These are phyloP conservation scores for Canna indica DNA, from an alignment of 176 grass and related monocot species.

Conservation along the genomic window DNA sequence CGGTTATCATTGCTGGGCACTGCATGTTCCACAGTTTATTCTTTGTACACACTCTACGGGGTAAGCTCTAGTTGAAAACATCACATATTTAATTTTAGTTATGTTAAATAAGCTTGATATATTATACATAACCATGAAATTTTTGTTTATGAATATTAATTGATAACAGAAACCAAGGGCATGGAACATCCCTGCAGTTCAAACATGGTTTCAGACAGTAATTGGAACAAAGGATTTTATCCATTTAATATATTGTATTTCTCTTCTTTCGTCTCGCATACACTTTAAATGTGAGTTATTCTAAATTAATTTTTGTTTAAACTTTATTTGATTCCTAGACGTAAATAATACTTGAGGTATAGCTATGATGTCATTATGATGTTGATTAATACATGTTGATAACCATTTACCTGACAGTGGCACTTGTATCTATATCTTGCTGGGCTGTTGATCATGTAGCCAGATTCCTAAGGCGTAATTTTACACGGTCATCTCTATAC, in stretches of 20 bases:
- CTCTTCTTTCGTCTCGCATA: constrained; percentile 69
- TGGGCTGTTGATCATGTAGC: constrained; percentile 80
- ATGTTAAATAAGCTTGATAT: background rate
- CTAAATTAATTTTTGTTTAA: background rate
- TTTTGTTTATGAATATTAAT: constrained; percentile 8
- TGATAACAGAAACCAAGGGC: constrained; percentile 65
- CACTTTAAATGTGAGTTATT: constrained; percentile 78
- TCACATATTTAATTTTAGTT: constrained; percentile 5
- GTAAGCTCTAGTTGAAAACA: constrained; percentile 30
- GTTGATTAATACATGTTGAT: background rate
- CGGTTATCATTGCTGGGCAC: constrained; percentile 83
- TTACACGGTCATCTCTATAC: constrained; percentile 59
- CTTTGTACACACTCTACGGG: constrained; percentile 55
- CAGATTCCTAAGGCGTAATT: constrained; percentile 66
- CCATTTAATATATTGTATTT: constrained; percentile 81
- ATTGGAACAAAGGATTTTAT: constrained; percentile 81
- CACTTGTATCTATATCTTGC: constrained; percentile 65
- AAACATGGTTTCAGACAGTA: constrained; percentile 55
- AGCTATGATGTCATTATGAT: constrained; percentile 14
- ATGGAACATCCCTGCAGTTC: constrained; percentile 49
- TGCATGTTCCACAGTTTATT: constrained; percentile 65
- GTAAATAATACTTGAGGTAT: constrained; percentile 10
- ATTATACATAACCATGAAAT: background rate
- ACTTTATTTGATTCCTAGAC: constrained; percentile 17
- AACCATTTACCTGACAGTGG: constrained; percentile 48